Percentiles rank a stretch among this genome's conserved stretches.
Conservation (phyloP, 371 early-diverging fungal genomes). For the Mucor irregularis region DNA sequence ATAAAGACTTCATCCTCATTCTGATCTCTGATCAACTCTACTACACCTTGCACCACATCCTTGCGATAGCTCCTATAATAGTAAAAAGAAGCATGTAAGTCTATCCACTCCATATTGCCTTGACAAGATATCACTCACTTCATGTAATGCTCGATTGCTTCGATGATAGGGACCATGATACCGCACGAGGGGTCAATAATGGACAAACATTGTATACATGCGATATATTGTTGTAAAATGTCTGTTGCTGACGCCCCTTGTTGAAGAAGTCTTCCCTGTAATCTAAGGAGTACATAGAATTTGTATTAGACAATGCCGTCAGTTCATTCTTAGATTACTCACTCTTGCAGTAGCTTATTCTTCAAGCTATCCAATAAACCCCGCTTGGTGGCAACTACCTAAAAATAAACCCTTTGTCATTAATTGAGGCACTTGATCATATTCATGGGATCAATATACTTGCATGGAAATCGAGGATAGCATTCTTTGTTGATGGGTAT, state of each 20-base stretch:
- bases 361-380: conserved; percentile 14
- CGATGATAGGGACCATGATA: conserved; percentile 26
- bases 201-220: conserved; percentile 34
- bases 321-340: conserved; percentile 6
- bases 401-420: not conserved
- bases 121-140: no score
- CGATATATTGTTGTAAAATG: conserved; percentile 34
- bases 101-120: no score
- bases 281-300: conserved; percentile 5
- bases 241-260: conserved; percentile 33
- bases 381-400: conserved; percentile 21
- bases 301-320: not conserved
- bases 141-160: conserved; percentile 26
- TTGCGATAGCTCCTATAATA: conserved; percentile 20
- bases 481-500: conserved; percentile 30
- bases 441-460: not conserved
- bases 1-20: conserved; percentile 5
- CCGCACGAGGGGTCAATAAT: conserved; percentile 37
- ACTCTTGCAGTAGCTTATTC: conserved; percentile 29
- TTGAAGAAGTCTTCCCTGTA: conserved; percentile 34
- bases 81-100: no score
- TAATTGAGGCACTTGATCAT: not conserved
- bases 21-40: conserved; percentile 26
- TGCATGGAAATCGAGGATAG: conserved; percentile 30
- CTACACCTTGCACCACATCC: conserved; percentile 29